Evolutionary conservation across 352 stramenopile genomes (phyloP).

Genomic region (Phytophthora chlamydospora): DNA sequence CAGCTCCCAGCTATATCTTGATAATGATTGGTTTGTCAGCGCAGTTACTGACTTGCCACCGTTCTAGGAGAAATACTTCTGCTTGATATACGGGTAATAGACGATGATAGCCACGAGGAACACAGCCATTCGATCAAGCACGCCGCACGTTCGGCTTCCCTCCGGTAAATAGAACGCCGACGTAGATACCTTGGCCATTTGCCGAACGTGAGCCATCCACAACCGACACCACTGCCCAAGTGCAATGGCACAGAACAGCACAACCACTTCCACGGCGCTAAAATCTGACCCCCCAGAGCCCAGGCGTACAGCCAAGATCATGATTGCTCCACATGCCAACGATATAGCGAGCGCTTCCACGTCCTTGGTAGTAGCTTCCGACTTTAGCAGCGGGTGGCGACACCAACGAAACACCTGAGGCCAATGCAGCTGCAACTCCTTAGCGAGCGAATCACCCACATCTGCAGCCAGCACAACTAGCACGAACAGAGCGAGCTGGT

Average conservation of each 20-base stretch:
- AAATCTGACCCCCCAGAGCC: slow-evolving; percentile 29
- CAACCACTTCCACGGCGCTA: slow-evolving; percentile 38
- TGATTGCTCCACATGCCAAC: slow-evolving; percentile 37
- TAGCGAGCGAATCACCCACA: slow-evolving; percentile 36
- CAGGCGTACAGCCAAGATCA: slow-evolving; percentile 41
- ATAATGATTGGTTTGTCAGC: neutral
- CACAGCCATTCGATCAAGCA: slow-evolving; percentile 50
- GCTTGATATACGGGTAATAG: slow-evolving; percentile 61
- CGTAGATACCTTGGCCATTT: slow-evolving; percentile 51
- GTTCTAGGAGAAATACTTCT: slow-evolving; percentile 34
- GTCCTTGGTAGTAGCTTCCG: slow-evolving; percentile 26
- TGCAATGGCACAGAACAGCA: slow-evolving; percentile 47
- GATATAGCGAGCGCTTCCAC: slow-evolving; percentile 42
- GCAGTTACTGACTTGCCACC: neutral
- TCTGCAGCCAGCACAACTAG: slow-evolving; percentile 53
- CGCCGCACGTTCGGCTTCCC: slow-evolving; percentile 38
- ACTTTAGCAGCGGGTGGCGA: slow-evolving; percentile 31
- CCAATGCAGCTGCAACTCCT: slow-evolving; percentile 35
- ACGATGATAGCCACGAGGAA: slow-evolving; percentile 55
- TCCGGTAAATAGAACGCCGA: slow-evolving; percentile 52
- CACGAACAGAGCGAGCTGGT: slow-evolving; percentile 56
- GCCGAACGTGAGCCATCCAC: slow-evolving; percentile 44
- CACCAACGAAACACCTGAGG: slow-evolving; percentile 29
- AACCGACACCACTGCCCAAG: slow-evolving; percentile 47
- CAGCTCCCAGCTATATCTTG: neutral